Evolutionary conservation across 2,329 filamentous ascomycete genomes (phyloP).

Genomic region (Aotearoamyces nothofagi): DNA sequence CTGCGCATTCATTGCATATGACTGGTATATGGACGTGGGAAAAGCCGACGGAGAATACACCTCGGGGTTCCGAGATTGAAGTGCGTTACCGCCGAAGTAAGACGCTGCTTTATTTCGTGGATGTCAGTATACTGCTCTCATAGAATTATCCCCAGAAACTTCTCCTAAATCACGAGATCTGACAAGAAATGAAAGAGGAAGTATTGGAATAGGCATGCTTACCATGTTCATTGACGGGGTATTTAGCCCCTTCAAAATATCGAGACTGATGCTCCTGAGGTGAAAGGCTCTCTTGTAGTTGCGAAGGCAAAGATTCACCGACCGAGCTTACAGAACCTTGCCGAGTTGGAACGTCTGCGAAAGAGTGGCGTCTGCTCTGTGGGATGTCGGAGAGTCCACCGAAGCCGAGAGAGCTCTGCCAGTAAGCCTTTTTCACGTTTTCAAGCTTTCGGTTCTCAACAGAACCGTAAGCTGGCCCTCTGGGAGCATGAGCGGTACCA

Average conservation of each 20-base stretch:
- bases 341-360: slow-evolving; percentile 52
- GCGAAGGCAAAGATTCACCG: slow-evolving; percentile 17
- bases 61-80: slow-evolving; percentile 12
- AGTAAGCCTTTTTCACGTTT: slow-evolving; percentile 51
- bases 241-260: slow-evolving; percentile 15
- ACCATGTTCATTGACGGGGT: slow-evolving; percentile 20
- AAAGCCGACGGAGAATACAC: slow-evolving; percentile 11
- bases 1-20: slow-evolving; percentile 11
- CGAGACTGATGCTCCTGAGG: slow-evolving; percentile 15
- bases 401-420: slow-evolving; percentile 59
- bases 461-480: slow-evolving; percentile 21
- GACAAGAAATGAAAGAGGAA: no score
- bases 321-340: slow-evolving; percentile 40
- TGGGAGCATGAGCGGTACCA: slow-evolving; percentile 14
- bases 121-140: slow-evolving; percentile 9
- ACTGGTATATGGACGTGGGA: slow-evolving; percentile 1
- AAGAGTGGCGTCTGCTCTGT: slow-evolving; percentile 68
- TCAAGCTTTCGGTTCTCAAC: slow-evolving; percentile 47
- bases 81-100: slow-evolving; percentile 17
- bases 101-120: slow-evolving; percentile 13
- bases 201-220: slow-evolving; percentile 10
- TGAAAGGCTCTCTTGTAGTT: slow-evolving; percentile 14
- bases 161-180: no score
- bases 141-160: no score
- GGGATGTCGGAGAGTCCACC: slow-evolving; percentile 44